Evolutionary conservation across 2,329 filamentous ascomycete genomes (phyloP).

Genomic region (Aspergillus felis): DNA sequence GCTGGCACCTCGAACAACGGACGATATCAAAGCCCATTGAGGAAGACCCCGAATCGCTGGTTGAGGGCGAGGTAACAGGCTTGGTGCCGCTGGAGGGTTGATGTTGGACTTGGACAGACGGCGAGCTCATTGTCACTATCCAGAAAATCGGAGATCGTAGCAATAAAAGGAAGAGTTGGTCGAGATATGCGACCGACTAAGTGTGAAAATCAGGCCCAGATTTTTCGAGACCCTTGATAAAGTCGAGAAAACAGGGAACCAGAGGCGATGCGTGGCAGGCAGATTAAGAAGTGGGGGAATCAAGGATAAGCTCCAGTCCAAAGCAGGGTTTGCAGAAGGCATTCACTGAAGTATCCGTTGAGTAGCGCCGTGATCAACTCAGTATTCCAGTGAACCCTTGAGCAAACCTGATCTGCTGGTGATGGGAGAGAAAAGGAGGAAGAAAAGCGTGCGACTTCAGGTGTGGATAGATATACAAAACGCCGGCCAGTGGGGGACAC

Average conservation of each 20-base stretch:
- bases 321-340: background rate
- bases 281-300: background rate
- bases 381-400: background rate
- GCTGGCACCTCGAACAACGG: slow-evolving; percentile 47
- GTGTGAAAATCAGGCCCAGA: background rate
- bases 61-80: slow-evolving; percentile 18
- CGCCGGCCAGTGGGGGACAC: background rate
- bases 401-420: background rate
- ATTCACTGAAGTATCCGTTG: background rate
- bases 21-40: slow-evolving; percentile 37
- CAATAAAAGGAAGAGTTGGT: background rate
- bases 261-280: background rate
- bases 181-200: background rate
- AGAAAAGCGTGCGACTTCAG: background rate
- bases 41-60: slow-evolving; percentile 21
- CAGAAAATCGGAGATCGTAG: background rate
- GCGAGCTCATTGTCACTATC: slow-evolving; percentile 32
- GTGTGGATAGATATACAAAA: background rate
- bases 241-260: background rate
- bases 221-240: background rate
- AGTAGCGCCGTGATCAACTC: background rate
- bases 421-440: slow-evolving; percentile 1
- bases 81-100: slow-evolving; percentile 22
- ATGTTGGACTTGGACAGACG: slow-evolving; percentile 31
- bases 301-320: background rate